Percentiles rank a stretch among this genome's conserved stretches.
Evolutionary conservation across 768 basidiomycete species (phyloP).

Genomic region (Plicaturopsis crispa): DNA sequence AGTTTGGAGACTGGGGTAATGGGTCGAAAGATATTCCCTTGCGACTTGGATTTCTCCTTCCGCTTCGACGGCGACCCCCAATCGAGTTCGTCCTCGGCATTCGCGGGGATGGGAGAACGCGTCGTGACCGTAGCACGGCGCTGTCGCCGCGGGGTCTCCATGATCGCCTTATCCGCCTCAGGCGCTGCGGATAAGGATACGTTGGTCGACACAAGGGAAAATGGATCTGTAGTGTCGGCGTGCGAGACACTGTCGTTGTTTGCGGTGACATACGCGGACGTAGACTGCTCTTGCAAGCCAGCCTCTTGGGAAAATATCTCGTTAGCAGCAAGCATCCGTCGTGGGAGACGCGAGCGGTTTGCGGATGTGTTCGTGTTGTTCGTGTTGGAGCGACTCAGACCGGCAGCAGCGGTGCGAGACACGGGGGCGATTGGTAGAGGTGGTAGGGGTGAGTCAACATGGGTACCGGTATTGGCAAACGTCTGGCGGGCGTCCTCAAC

Average conservation of each 20-base stretch:
- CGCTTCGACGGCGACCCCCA: conserved; percentile 51
- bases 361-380: too few relatives aligned
- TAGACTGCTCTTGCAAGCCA: too few relatives aligned
- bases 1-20: conserved; percentile 62
- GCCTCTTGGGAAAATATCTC: too few relatives aligned
- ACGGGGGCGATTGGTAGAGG: conserved; percentile 57
- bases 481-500: conserved; percentile 75
- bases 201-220: too few relatives aligned
- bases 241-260: too few relatives aligned
- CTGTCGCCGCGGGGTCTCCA: conserved; percentile 24
- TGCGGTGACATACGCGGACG: too few relatives aligned
- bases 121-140: conserved; percentile 65
- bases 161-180: too few relatives aligned
- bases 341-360: conserved; percentile 58
- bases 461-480: conserved; percentile 51
- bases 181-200: too few relatives aligned
- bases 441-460: conserved; percentile 40
- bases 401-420: conserved; percentile 41
- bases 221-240: too few relatives aligned
- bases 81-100: conserved; percentile 25
- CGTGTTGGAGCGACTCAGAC: too few relatives aligned
- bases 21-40: conserved; percentile 56
- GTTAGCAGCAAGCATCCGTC: conserved; percentile 55
- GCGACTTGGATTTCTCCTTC: conserved; percentile 60
- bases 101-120: conserved; percentile 42